These are phyloP conservation scores for Dryadomyces sulphureus DNA, from an alignment of 2,329 filamentous ascomycete genomes.

Conservation along the genomic window DNA sequence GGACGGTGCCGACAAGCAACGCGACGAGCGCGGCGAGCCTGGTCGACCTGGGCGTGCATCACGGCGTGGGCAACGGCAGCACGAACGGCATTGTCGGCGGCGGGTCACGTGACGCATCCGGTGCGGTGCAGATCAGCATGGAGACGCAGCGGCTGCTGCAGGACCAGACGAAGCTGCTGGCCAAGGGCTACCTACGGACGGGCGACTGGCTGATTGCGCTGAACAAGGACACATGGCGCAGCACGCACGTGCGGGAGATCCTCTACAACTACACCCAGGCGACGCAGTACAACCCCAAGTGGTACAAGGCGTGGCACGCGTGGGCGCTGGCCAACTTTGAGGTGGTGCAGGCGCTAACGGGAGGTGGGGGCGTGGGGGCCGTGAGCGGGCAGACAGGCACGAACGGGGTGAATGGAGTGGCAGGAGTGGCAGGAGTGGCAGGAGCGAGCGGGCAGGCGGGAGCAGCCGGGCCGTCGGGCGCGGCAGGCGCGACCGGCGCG, in stretches of 20 bases:
- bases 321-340: slow-evolving; percentile 99
- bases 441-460: neutral
- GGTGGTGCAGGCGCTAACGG: slow-evolving; percentile 71
- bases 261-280: slow-evolving; percentile 82
- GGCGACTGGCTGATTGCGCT: slow-evolving; percentile 89
- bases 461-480: neutral
- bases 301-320: slow-evolving; percentile 99
- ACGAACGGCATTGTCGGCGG: too few relatives aligned
- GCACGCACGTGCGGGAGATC: slow-evolving; percentile 75
- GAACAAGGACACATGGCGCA: slow-evolving; percentile 78
- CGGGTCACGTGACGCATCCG: slow-evolving; percentile 25
- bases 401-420: too few relatives aligned
- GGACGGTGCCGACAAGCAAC: neutral
- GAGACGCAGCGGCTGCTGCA: slow-evolving; percentile 37
- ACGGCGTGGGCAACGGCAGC: slow-evolving; percentile 10
- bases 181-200: slow-evolving; percentile 90
- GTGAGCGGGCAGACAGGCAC: too few relatives aligned
- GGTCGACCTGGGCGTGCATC: slow-evolving; percentile 26
- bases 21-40: neutral
- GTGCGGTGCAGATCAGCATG: slow-evolving; percentile 22
- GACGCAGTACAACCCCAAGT: slow-evolving; percentile 83
- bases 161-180: slow-evolving; percentile 58
- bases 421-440: neutral
- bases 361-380: neutral
- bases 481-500: slow-evolving; percentile 19